Evolutionary conservation across 805 yeast species (phyloP).

Genomic region (Huiozyma naganishii): DNA sequence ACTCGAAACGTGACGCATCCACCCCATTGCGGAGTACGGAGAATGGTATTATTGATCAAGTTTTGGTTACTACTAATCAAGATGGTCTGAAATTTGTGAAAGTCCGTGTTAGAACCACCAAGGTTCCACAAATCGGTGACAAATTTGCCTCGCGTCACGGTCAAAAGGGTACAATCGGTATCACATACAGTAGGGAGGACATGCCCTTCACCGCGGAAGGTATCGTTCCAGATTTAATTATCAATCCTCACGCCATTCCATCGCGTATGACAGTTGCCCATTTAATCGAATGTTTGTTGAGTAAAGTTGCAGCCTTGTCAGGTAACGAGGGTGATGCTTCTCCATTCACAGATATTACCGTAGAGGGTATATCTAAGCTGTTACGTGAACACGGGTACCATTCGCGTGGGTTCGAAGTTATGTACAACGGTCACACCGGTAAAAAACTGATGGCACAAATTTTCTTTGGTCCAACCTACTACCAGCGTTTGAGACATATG

Average conservation of each 20-base stretch:
- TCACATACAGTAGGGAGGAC: constrained; percentile 95
- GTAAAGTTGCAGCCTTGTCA: constrained; percentile 87
- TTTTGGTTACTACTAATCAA: constrained; percentile 89
- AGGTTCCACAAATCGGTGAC: constrained; percentile 98
- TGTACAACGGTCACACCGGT: constrained; percentile 99
- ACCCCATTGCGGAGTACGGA: constrained; percentile 95
- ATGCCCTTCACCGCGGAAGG: constrained; percentile 98
- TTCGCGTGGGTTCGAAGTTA: constrained; percentile 95
- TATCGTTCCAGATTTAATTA: constrained; percentile 91
- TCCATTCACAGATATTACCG: constrained; percentile 96
- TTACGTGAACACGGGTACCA: constrained; percentile 94
- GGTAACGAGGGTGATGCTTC: constrained; percentile 99
- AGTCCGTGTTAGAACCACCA: constrained; percentile 98
- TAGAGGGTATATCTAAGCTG: constrained; percentile 88
- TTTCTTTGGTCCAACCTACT: constrained; percentile 98
- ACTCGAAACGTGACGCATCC: constrained; percentile 96
- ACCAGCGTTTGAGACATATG: constrained; percentile 98
- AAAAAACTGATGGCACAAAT: constrained; percentile 95
- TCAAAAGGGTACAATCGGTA: constrained; percentile 99
- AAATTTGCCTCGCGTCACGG: constrained; percentile 99
- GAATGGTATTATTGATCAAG: constrained; percentile 97
- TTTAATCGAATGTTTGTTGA: constrained; percentile 92
- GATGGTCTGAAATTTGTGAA: constrained; percentile 96
- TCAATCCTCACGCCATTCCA: constrained; percentile 99
- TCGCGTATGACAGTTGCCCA: constrained; percentile 99